Percentiles rank a stretch among this genome's conserved stretches.
Evolutionary conservation across 371 early-diverging fungal species (phyloP).

Genomic region (Rhizopus arrhizus): DNA sequence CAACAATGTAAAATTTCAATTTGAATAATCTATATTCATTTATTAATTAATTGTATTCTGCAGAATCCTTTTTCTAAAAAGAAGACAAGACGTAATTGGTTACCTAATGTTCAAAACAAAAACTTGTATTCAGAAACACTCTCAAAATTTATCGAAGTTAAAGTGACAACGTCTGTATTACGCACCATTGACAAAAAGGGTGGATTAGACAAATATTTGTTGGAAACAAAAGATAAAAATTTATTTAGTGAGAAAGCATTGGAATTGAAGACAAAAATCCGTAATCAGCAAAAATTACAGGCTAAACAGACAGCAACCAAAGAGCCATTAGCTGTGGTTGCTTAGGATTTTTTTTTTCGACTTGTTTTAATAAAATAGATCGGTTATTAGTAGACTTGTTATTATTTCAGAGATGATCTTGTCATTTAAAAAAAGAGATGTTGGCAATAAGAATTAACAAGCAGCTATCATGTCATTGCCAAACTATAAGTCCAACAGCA

Average conservation of each 20-base stretch:
- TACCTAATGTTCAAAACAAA: conserved; percentile 79
- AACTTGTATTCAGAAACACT: conserved; percentile 72
- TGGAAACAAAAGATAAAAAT: conserved; percentile 70
- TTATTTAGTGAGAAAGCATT: conserved; percentile 58
- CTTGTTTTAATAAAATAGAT: too few relatives aligned
- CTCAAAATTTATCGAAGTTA: conserved; percentile 58
- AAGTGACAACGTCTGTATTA: conserved; percentile 72
- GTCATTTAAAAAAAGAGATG: too few relatives aligned
- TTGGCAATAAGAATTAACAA: too few relatives aligned
- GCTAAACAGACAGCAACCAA: neutral
- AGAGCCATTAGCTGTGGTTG: too few relatives aligned
- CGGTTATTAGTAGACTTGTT: too few relatives aligned
- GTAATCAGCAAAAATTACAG: conserved; percentile 14
- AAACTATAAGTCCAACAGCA: too few relatives aligned
- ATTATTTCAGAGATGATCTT: too few relatives aligned
- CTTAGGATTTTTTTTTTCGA: too few relatives aligned
- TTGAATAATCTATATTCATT: too few relatives aligned
- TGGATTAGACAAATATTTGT: conserved; percentile 78
- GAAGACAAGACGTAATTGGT: conserved; percentile 81
- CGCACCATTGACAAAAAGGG: conserved; percentile 88
- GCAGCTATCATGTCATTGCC: too few relatives aligned
- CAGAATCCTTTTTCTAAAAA: conserved; percentile 71
- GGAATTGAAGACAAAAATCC: conserved; percentile 27
- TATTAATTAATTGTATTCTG: neutral
- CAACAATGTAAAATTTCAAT: conserved; percentile 61